Evolutionary conservation across 805 yeast genomes (phyloP), one percentile per base, ranked within the genome.

Genomic region (Tanozyma kutaoensis): DNA sequence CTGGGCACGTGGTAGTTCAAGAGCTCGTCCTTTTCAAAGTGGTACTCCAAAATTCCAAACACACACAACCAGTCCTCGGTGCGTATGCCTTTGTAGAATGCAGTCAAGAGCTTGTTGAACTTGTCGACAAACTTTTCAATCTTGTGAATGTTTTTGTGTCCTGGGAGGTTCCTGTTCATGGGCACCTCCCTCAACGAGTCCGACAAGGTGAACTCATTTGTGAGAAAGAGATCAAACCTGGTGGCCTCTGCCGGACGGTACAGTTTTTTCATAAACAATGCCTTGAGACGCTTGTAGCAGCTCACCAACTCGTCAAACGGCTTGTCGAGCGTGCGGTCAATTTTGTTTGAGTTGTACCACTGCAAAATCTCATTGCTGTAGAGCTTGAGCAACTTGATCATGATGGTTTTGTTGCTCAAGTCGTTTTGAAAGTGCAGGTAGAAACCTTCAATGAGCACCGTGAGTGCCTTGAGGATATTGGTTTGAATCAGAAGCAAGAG

Each of bases 31-130:
- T 66, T 72, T 14, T 70, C 69, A 15, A 76, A 69, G 32, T 77
- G 76, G 18, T 69, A 55, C 45, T 86, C 95, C 24, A 88, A 50
- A 1, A 75, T 52, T 42, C 82, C 88, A 45, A 70, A 79, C 3
- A 76, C 68, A 29, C 66, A 65, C 27, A 82, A 58, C 95, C 96
- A 88, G 39, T 86, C 93, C 33, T 67, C 69, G 9, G 72, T 48
- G 9, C 71, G 63, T 19, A 77, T 64, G 8, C 70, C 64, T 15
- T 53, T 57, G 43, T 76, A 73, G 18, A 76, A 58, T 3, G 67
- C 64, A 2, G 66, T 56, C 15, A 80, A 62, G 5, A 81, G 55
- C 12, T 60, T 55, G 49, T 86, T 88, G 32, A 86, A 48, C 24
- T 66, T 64, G 29, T 65, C 66, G 14, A 82, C 58, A 50, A 81